These are phyloP conservation scores for Neocallimastix lanati DNA, from an alignment of 192 early-diverging fungal species.

Conservation along the genomic window DNA sequence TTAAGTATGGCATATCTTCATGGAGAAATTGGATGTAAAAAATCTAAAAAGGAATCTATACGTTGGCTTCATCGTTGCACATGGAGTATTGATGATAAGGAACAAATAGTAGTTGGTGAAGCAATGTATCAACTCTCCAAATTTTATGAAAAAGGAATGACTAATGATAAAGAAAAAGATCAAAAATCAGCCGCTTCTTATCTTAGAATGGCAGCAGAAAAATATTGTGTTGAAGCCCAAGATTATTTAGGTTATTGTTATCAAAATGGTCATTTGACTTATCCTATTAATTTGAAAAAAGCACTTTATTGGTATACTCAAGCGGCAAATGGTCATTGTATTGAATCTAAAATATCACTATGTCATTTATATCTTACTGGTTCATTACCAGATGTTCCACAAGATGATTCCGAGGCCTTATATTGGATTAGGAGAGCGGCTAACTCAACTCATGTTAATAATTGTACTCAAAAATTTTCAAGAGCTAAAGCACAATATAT, in stretches of 20 bases:
- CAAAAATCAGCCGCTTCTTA: background rate
- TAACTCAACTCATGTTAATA: background rate
- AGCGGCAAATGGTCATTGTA: background rate
- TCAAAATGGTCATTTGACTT: background rate
- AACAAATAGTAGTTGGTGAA: background rate
- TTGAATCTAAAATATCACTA: background rate
- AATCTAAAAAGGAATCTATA: background rate
- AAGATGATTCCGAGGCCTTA: background rate
- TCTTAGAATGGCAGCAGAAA: background rate
- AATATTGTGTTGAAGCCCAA: background rate
- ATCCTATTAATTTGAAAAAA: background rate
- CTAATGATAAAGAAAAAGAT: background rate
- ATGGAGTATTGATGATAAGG: background rate
- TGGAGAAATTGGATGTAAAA: background rate
- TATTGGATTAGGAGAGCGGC: background rate
- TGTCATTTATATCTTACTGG: background rate
- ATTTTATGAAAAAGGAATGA: background rate
- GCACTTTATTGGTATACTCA: background rate
- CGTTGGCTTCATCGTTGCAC: background rate
- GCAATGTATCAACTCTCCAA: background rate
- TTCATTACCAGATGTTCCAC: background rate
- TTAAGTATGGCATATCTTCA: background rate
- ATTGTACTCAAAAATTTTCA: background rate
- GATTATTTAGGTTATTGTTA: background rate
- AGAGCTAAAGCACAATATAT: background rate